Evolutionary conservation across 139 green algal genomes (phyloP).

Genomic region (Nannochloris sp.): DNA sequence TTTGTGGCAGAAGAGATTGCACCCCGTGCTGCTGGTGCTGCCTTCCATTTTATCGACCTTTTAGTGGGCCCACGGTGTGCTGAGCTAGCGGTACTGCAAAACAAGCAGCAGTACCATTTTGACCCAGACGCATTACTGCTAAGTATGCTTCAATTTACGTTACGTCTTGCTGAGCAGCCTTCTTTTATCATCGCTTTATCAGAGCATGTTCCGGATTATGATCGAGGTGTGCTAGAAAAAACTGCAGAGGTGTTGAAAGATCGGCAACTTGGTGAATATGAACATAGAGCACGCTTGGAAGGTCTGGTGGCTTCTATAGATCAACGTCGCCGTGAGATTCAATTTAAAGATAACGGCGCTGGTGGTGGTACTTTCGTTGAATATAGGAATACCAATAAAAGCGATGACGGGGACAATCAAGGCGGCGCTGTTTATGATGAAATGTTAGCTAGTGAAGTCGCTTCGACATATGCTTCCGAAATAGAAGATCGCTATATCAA

Average conservation of each 20-base stretch:
- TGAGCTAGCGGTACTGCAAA: conserved; percentile 24
- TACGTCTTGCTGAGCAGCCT: conserved; percentile 24
- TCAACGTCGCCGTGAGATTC: too few relatives aligned
- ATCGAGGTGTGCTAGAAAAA: conserved; percentile 27
- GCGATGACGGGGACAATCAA: background rate
- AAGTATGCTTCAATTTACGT: conserved; percentile 32
- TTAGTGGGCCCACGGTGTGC: conserved; percentile 37
- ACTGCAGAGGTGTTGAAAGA: conserved; percentile 11
- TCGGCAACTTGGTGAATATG: conserved; percentile 21
- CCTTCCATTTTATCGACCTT: conserved; percentile 59
- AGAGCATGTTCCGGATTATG: conserved; percentile 43
- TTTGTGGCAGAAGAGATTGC: conserved; percentile 5
- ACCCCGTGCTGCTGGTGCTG: conserved; percentile 44
- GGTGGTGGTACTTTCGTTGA: too few relatives aligned
- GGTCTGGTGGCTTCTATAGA: conserved; percentile 5
- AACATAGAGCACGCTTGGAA: conserved; percentile 23
- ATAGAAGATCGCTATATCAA: background rate
- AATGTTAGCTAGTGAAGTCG: background rate
- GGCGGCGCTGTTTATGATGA: background rate
- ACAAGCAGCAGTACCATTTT: conserved; percentile 51
- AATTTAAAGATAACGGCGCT: too few relatives aligned
- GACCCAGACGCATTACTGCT: conserved; percentile 42
- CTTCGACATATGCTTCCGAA: background rate
- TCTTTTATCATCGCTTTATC: conserved; percentile 30
- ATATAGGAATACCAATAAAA: background rate